These are phyloP conservation scores for Solanum paucissectum DNA, from an alignment of 257 asterid genomes.

Conservation along the genomic window DNA sequence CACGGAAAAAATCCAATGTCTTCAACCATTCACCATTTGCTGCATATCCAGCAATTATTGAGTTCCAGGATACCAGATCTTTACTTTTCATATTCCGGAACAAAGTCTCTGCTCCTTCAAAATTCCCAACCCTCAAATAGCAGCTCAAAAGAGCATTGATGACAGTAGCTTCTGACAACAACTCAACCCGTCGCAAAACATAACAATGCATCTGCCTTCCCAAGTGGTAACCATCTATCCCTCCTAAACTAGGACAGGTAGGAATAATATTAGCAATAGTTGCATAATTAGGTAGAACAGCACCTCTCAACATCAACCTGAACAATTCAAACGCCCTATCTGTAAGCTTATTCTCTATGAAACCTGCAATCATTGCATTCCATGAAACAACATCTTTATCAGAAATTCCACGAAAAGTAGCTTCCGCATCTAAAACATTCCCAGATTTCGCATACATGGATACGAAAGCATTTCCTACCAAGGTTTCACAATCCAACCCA, in stretches of 20 bases:
- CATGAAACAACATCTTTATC: constrained; percentile 74
- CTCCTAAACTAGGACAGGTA: constrained; percentile 37
- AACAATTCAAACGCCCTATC: constrained; percentile 42
- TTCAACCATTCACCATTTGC: constrained; percentile 42
- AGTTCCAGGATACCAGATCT: constrained; percentile 76
- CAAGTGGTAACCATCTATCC: constrained; percentile 10
- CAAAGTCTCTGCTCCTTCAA: constrained; percentile 34
- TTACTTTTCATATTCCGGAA: constrained; percentile 38
- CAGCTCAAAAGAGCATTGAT: constrained; percentile 63
- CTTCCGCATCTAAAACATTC: constrained; percentile 37
- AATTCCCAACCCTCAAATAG: constrained; percentile 45
- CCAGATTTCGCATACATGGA: constrained; percentile 79
- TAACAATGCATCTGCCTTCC: constrained; percentile 65
- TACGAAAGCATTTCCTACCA: constrained; percentile 71
- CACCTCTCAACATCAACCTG: constrained; percentile 36
- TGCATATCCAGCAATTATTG: constrained; percentile 62
- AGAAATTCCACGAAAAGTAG: constrained; percentile 41
- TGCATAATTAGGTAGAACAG: constrained; percentile 51
- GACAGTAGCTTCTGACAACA: constrained; percentile 32
- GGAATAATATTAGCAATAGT: constrained; percentile 56
- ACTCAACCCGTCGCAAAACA: constrained; percentile 42
- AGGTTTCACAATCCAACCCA: constrained; percentile 54
- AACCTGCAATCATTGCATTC: constrained; percentile 76
- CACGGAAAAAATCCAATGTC: constrained; percentile 37
- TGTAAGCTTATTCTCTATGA: constrained; percentile 43